A percentile compares a stretch with the other conserved stretches of the same genome.
Conservation (phyloP, 1,284 basidiomycete species). For the Bondarzewia mesenterica region DNA sequence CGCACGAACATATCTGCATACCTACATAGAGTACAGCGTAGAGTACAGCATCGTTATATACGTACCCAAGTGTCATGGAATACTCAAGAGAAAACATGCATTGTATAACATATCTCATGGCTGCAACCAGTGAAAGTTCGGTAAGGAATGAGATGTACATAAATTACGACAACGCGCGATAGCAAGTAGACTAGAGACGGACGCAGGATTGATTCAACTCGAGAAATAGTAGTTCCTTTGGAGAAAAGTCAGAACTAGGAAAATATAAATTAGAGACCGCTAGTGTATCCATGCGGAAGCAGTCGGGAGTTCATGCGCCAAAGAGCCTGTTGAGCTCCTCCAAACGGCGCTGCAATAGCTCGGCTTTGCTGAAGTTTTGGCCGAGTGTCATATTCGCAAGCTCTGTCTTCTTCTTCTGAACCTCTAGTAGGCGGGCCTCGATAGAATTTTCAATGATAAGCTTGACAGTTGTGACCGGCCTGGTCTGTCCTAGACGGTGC, state of each 20-base stretch:
- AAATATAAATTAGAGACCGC: too few relatives aligned
- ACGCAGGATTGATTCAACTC: too few relatives aligned
- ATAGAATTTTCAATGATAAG: constrained; percentile 92
- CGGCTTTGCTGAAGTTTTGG: constrained; percentile 74
- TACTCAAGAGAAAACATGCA: too few relatives aligned
- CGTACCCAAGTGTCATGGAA: too few relatives aligned
- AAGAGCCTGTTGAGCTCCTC: constrained; percentile 76
- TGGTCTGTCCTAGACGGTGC: constrained; percentile 92
- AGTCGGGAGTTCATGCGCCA: constrained; percentile 21
- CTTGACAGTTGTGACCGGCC: constrained; percentile 86
- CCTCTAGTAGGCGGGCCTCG: constrained; percentile 81
- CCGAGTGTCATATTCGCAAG: constrained; percentile 87
- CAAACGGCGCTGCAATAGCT: constrained; percentile 76
- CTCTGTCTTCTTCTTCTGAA: constrained; percentile 92
- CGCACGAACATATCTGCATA: constrained; percentile 7
- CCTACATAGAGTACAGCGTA: too few relatives aligned
- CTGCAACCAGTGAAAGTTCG: too few relatives aligned
- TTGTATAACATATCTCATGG: too few relatives aligned
- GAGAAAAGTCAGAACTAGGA: too few relatives aligned
- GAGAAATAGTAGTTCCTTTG: too few relatives aligned
- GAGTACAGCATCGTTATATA: too few relatives aligned
- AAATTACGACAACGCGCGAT: not conserved
- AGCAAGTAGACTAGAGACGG: too few relatives aligned
- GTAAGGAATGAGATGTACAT: not conserved
- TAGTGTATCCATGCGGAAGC: not conserved